phyloP scores from a whole-genome alignment of 1,284 basidiomycete genomes.

The Tetrapyrgos nigripes region DNA sequence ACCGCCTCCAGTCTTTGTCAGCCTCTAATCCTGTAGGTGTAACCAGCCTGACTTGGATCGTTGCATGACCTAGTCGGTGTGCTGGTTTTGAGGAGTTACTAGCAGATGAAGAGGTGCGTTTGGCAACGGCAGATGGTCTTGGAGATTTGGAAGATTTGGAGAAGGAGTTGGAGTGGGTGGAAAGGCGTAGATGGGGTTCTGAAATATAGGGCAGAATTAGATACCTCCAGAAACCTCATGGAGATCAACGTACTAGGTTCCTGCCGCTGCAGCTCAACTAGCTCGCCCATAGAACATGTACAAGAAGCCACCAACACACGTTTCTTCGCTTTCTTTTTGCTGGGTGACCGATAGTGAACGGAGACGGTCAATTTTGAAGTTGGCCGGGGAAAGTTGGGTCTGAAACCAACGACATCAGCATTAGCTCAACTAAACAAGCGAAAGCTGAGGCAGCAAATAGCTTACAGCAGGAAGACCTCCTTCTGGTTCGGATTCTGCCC shows the following conservation, averaged over 20 bases:
- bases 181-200: slow-evolving; percentile 4
- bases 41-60: background rate
- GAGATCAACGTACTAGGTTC: slow-evolving; percentile 45
- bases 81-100: background rate
- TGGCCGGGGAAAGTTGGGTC: slow-evolving; percentile 25
- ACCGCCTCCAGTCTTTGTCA: background rate
- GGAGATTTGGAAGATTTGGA: background rate
- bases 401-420: background rate
- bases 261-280: slow-evolving; percentile 52
- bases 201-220: background rate
- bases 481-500: slow-evolving; percentile 74
- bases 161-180: background rate
- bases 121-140: background rate
- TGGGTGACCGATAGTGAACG: slow-evolving; percentile 58
- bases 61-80: background rate
- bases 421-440: background rate
- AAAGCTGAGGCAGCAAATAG: slow-evolving; percentile 14
- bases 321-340: slow-evolving; percentile 64
- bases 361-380: slow-evolving; percentile 55
- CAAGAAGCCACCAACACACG: slow-evolving; percentile 58
- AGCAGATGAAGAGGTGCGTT: background rate
- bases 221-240: background rate
- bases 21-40: background rate
- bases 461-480: slow-evolving; percentile 57
- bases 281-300: slow-evolving; percentile 54